A percentile compares a stretch with the other conserved stretches of the same genome.
Conservation (phyloP, 768 basidiomycete genomes). For the Panaeolus papilionaceus region DNA sequence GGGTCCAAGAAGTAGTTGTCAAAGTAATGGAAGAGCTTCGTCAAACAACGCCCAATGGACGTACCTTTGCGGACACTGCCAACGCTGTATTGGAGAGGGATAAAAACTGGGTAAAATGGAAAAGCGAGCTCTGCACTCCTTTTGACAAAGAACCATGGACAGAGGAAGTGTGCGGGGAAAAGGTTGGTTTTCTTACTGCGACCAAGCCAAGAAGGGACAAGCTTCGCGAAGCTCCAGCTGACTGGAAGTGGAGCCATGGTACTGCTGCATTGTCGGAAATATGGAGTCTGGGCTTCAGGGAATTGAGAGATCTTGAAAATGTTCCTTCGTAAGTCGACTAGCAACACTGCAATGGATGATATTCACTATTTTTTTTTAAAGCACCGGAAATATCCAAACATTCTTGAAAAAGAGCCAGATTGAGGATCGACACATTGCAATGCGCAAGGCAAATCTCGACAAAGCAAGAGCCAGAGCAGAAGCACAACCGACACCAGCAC, state of each 20-base stretch:
- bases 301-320: conserved; percentile 63
- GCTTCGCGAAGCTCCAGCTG: conserved; percentile 61
- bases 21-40: conserved; percentile 67
- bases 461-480: conserved; percentile 34
- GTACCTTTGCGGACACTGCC: conserved; percentile 78
- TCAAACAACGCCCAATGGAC: conserved; percentile 80
- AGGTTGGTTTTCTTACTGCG: conserved; percentile 66
- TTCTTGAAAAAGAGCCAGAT: conserved; percentile 75
- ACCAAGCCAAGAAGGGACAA: conserved; percentile 57
- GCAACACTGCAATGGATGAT: background rate
- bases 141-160: conserved; percentile 80
- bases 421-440: conserved; percentile 67
- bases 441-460: conserved; percentile 49
- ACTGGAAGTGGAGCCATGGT: conserved; percentile 72
- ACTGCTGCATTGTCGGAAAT: conserved; percentile 78
- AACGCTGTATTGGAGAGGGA: conserved; percentile 77
- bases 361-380: conserved; percentile 31
- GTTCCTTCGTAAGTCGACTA: conserved; percentile 44
- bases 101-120: conserved; percentile 92
- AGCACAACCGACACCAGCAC: conserved; percentile 22
- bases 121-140: conserved; percentile 79
- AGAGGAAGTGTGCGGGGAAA: conserved; percentile 51
- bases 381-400: conserved; percentile 76
- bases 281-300: conserved; percentile 83
- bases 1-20: conserved; percentile 74